Evolutionary conservation across 2,329 filamentous ascomycete genomes (phyloP).

Genomic region (Fusarium tuaranense): DNA sequence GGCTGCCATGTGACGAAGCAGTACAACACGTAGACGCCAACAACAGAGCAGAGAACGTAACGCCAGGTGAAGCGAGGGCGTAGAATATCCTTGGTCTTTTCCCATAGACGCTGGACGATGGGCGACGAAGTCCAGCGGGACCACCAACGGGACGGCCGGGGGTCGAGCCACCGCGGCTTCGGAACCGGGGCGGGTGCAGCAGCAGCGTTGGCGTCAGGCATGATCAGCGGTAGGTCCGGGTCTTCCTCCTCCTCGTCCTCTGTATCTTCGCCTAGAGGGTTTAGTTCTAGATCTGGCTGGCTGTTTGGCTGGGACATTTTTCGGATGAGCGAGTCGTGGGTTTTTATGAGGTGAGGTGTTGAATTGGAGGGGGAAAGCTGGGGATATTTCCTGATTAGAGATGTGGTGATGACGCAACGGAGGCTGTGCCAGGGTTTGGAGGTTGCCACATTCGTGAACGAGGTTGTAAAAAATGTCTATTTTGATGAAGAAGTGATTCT

Average conservation of each 20-base stretch:
- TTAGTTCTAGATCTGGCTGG: slow-evolving; percentile 27
- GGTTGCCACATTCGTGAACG: neutral
- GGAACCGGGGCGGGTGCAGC: slow-evolving; percentile 12
- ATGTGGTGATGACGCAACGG: slow-evolving; percentile 2
- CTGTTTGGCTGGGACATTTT: slow-evolving; percentile 21
- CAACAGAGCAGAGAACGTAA: slow-evolving; percentile 47
- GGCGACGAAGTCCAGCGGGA: slow-evolving; percentile 25
- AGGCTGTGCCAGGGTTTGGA: slow-evolving; percentile 1
- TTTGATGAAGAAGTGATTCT: neutral
- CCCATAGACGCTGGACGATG: slow-evolving; percentile 12
- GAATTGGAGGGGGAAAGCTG: neutral
- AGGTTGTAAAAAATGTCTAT: neutral
- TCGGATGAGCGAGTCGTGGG: neutral
- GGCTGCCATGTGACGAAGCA: slow-evolving; percentile 55
- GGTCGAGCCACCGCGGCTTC: slow-evolving; percentile 41
- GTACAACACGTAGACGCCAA: slow-evolving; percentile 52
- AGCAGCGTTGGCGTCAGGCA: slow-evolving; percentile 8
- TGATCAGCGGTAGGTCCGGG: slow-evolving; percentile 34
- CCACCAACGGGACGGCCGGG: slow-evolving; percentile 21
- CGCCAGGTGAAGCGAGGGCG: slow-evolving; percentile 51
- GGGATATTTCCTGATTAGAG: neutral
- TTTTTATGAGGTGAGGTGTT: neutral
- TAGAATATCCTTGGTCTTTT: slow-evolving; percentile 28
- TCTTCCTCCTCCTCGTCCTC: slow-evolving; percentile 8
- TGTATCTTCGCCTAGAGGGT: slow-evolving; percentile 15